Evolutionary conservation across 345 rosid genomes (phyloP), one percentile per base, ranked within the genome.

Genomic region (Anastatica hierochuntica): DNA sequence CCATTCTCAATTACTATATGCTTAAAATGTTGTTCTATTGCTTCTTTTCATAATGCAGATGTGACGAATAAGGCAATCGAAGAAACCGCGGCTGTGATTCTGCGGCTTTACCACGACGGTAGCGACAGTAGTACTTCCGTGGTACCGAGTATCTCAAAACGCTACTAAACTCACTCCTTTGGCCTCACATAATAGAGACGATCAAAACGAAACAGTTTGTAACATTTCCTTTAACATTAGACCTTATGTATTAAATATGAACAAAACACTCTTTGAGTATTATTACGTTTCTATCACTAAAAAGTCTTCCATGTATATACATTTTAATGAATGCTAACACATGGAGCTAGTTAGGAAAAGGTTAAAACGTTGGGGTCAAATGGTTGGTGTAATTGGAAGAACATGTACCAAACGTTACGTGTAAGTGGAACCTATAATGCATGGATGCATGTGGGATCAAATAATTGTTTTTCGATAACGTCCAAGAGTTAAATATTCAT

Each of bases 21-120:
- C n/a, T n/a, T n/a, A n/a, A n/a, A n/a, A n/a, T n/a, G n/a, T n/a
- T n/a, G n/a, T n/a, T n/a, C n/a, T n/a, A n/a, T n/a, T n/a, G n/a
- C n/a, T n/a, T n/a, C n/a, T n/a, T n/a, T n/a, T n/a, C n/a, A n/a
- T n/a, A n/a, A n/a, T 66, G 65, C 79, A 90, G 98, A 87, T 72
- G 95, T 87, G 63, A 87, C 96, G 4, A 90, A 82, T 36, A 90
- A 86, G 69, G 95, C 96, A 21, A 79, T 87, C 45, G 92, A 90
- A 77, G 95, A 90, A 79, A 84, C 92, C 21, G 92, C 89, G 10
- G 95, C 95, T 1, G 77, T 84, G 56, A 67, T 90, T 35, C 56
- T 86, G 70, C 69, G 87, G 76, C 76, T 84, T 17, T 76, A 70
- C 64, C 83, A 84, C 62, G 95, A 84, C 40, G 89, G 80, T 48